These are phyloP conservation scores for Lipomyces japonicus DNA, from an alignment of 805 yeast species.

Conservation along the genomic window DNA sequence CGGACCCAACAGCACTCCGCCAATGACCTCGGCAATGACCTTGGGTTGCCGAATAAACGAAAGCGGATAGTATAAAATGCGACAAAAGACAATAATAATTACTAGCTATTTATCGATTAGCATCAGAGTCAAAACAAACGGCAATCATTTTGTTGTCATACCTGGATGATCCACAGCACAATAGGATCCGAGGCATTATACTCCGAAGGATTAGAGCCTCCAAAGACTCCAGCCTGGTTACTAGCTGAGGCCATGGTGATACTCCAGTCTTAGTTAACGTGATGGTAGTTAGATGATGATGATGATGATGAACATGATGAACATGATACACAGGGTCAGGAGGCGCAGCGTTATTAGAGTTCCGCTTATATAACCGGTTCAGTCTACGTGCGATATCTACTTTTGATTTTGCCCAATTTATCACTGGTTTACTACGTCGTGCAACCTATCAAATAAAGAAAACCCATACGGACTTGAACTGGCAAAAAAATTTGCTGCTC, in stretches of 20 bases:
- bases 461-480: too few relatives aligned
- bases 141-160: constrained; percentile 40
- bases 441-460: too few relatives aligned
- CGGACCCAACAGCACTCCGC: constrained; percentile 75
- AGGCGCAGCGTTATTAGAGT: too few relatives aligned
- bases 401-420: too few relatives aligned
- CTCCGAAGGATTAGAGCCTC: constrained; percentile 67
- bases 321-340: too few relatives aligned
- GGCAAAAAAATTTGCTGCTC: too few relatives aligned
- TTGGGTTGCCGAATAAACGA: constrained; percentile 65
- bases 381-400: too few relatives aligned
- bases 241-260: background rate
- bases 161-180: constrained; percentile 68
- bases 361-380: too few relatives aligned
- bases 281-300: background rate
- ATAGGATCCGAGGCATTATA: constrained; percentile 58
- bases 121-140: background rate
- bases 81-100: constrained; percentile 49
- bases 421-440: too few relatives aligned
- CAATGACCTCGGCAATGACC: constrained; percentile 76
- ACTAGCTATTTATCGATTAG: constrained; percentile 37
- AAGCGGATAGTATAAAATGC: constrained; percentile 57
- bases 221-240: constrained; percentile 56
- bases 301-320: background rate
- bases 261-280: too few relatives aligned